Percentiles rank a stretch among this genome's conserved stretches.
These are phyloP conservation scores for Fusarium sp. DNA, from an alignment of 2,329 filamentous ascomycete species.

Conservation along the genomic window DNA sequence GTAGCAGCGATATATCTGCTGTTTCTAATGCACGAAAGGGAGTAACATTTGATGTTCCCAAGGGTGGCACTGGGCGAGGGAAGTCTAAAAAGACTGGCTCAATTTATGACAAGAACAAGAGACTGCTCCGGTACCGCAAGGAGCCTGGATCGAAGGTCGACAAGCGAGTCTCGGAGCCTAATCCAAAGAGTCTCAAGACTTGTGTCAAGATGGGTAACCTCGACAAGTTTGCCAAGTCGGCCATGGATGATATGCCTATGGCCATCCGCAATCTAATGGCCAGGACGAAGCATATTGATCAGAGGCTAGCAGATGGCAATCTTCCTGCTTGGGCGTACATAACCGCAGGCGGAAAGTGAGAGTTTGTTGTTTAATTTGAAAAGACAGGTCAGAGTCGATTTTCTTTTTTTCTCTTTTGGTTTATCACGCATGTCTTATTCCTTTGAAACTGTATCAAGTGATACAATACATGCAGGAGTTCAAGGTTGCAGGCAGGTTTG, in stretches of 20 bases:
- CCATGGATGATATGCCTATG: slow-evolving; percentile 30
- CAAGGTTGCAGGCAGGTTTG: background rate
- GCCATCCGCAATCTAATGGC: slow-evolving; percentile 37
- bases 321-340: slow-evolving; percentile 19
- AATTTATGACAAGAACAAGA: background rate
- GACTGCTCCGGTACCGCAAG: background rate
- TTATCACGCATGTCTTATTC: background rate
- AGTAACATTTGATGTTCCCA: background rate
- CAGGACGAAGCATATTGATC: slow-evolving; percentile 25
- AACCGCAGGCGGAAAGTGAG: background rate
- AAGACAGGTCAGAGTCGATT: background rate
- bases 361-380: background rate
- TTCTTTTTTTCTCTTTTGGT: background rate
- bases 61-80: background rate
- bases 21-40: background rate
- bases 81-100: background rate
- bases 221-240: background rate
- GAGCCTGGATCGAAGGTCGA: background rate
- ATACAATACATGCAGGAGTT: slow-evolving; percentile 8
- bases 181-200: background rate
- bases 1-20: background rate
- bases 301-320: slow-evolving; percentile 6
- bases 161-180: slow-evolving; percentile 12
- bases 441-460: slow-evolving; percentile 1
- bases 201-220: slow-evolving; percentile 1